Evolutionary conservation across 23 red algal genomes (phyloP).

Genomic region (Cyanidiococcus yangmingshanensis): DNA sequence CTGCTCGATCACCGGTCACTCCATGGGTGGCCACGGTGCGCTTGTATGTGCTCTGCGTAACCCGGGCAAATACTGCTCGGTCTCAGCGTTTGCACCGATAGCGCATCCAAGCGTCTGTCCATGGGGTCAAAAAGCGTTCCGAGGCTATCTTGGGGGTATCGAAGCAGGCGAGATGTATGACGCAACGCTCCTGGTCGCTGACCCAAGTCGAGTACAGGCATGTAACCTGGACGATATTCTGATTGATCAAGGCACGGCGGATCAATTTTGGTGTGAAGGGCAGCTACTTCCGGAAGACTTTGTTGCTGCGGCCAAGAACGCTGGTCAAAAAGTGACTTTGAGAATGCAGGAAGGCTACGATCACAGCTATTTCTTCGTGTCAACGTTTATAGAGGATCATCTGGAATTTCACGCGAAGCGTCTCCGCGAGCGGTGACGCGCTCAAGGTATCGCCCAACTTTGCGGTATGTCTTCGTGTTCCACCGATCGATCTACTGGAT

Average conservation of each 20-base stretch:
- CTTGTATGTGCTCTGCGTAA: constrained; percentile 53
- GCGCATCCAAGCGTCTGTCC: constrained; percentile 54
- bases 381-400: constrained; percentile 83
- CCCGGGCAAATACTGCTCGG: constrained; percentile 41
- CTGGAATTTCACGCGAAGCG: constrained; percentile 52
- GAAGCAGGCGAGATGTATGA: constrained; percentile 53
- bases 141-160: constrained; percentile 58
- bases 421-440: neutral
- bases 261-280: constrained; percentile 55
- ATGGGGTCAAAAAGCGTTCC: constrained; percentile 86
- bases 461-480: no score
- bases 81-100: constrained; percentile 89
- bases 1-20: constrained; percentile 67
- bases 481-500: no score
- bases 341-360: constrained; percentile 67
- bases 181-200: constrained; percentile 44
- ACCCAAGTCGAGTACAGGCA: neutral
- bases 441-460: no score
- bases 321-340: constrained; percentile 62
- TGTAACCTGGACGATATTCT: constrained; percentile 37
- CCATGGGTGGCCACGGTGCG: constrained; percentile 96
- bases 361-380: constrained; percentile 86
- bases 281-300: constrained; percentile 67
- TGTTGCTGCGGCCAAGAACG: constrained; percentile 45
- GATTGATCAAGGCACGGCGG: constrained; percentile 69